These are phyloP conservation scores for Lentinula aciculospora DNA, from an alignment of 768 basidiomycete genomes.

Conservation along the genomic window DNA sequence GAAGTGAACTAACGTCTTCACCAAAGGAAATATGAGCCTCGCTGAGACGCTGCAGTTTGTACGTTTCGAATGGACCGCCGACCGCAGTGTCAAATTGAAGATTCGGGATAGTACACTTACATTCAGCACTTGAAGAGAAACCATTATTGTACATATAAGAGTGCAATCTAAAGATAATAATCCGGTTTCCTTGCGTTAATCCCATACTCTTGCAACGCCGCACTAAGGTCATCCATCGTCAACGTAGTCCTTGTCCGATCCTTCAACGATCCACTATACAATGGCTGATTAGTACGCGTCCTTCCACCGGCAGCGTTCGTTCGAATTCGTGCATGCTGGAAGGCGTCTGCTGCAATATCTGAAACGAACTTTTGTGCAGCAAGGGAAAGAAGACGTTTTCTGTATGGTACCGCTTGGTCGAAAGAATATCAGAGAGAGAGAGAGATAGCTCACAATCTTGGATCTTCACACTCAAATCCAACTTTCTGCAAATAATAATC, in stretches of 20 bases:
- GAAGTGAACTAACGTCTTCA: not conserved
- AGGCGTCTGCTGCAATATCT: slow-evolving; percentile 94
- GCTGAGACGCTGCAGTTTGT: slow-evolving; percentile 69
- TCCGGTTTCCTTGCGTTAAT: slow-evolving; percentile 93
- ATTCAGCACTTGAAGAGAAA: slow-evolving; percentile 61
- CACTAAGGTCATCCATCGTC: slow-evolving; percentile 95
- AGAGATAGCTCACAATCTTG: slow-evolving; percentile 63
- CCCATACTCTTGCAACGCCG: slow-evolving; percentile 93
- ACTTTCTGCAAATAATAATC: slow-evolving; percentile 95
- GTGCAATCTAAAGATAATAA: slow-evolving; percentile 64
- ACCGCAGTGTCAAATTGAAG: slow-evolving; percentile 76
- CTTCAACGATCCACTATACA: slow-evolving; percentile 53
- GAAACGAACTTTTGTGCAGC: slow-evolving; percentile 98
- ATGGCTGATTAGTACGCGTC: slow-evolving; percentile 52
- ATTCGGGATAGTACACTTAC: slow-evolving; percentile 81
- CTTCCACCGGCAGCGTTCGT: slow-evolving; percentile 80
- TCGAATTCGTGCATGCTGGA: slow-evolving; percentile 94
- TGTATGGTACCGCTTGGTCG: slow-evolving; percentile 23
- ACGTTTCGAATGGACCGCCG: slow-evolving; percentile 78
- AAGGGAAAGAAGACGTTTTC: slow-evolving; percentile 90
- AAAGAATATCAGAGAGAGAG: slow-evolving; percentile 6
- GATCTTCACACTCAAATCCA: slow-evolving; percentile 93
- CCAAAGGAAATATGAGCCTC: slow-evolving; percentile 30
- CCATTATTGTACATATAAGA: not conserved
- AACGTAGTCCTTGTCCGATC: slow-evolving; percentile 91